Evolutionary conservation across 305 asterid species (phyloP).

Genomic region (Fraxinus albicans): DNA sequence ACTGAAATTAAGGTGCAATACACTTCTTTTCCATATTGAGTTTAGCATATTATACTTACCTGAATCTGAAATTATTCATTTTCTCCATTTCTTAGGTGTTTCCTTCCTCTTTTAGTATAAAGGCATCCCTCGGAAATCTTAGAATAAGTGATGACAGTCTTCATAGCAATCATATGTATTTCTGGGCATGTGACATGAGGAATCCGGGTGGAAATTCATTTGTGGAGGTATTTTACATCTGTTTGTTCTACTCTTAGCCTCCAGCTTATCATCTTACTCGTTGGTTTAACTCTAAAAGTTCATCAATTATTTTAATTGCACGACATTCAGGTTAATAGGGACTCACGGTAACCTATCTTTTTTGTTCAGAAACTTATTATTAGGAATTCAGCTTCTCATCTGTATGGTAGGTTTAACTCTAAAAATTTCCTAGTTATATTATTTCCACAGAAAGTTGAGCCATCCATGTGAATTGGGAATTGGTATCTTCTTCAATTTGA

Average conservation of each 20-base stretch:
- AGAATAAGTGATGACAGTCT: constrained; percentile 95
- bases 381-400: constrained; percentile 1
- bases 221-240: constrained; percentile 66
- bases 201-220: constrained; percentile 95
- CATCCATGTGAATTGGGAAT: background rate
- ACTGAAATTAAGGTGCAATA: constrained; percentile 75
- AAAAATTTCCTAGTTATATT: background rate
- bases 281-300: background rate
- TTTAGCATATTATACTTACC: constrained; percentile 17
- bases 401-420: constrained; percentile 6
- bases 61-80: constrained; percentile 23
- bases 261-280: background rate
- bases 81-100: constrained; percentile 57
- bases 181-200: constrained; percentile 99
- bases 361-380: background rate
- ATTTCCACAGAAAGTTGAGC: background rate
- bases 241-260: constrained; percentile 2
- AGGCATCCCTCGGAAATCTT: constrained; percentile 95
- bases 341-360: background rate
- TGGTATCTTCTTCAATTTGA: background rate
- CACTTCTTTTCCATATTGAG: constrained; percentile 22
- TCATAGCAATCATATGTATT: constrained; percentile 67
- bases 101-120: constrained; percentile 88
- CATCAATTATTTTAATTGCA: background rate
- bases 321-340: background rate